Evolutionary conservation across 2,329 filamentous ascomycete species (phyloP).

Genomic region (Diaporthe batatas): DNA sequence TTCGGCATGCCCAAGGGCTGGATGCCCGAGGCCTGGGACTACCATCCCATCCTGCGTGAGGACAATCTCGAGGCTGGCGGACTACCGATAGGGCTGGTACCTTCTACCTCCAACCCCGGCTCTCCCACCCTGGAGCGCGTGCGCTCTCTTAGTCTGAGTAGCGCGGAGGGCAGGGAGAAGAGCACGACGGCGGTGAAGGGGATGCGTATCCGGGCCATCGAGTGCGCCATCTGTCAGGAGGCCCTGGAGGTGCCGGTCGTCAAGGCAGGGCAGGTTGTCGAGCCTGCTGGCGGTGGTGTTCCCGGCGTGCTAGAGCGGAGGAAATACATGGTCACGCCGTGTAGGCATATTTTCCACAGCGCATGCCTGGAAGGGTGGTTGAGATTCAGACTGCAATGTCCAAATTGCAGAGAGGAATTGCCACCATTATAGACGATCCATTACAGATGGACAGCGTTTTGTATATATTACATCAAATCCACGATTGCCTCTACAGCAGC

Average conservation of each 20-base stretch:
- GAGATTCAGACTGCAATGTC: slow-evolving; percentile 91
- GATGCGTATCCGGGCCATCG: slow-evolving; percentile 69
- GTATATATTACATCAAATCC: slow-evolving; percentile 3
- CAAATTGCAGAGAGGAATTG: slow-evolving; percentile 91
- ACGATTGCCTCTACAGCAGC: neutral
- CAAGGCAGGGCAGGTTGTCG: slow-evolving; percentile 64
- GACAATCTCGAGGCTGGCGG: slow-evolving; percentile 85
- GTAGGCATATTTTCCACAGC: slow-evolving; percentile 95
- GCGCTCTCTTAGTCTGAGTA: slow-evolving; percentile 48
- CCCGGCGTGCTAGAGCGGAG: slow-evolving; percentile 82
- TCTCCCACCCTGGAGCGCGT: slow-evolving; percentile 51
- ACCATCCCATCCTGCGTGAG: slow-evolving; percentile 89
- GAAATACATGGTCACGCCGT: slow-evolving; percentile 97
- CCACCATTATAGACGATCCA: slow-evolving; percentile 80
- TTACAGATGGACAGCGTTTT: slow-evolving; percentile 65
- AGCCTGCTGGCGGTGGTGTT: slow-evolving; percentile 63
- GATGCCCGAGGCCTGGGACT: slow-evolving; percentile 88
- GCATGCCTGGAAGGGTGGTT: slow-evolving; percentile 96
- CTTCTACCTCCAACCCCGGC: slow-evolving; percentile 46
- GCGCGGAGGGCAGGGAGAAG: slow-evolving; percentile 50
- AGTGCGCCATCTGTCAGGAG: slow-evolving; percentile 96
- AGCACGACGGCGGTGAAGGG: slow-evolving; percentile 44
- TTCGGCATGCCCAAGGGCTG: slow-evolving; percentile 82
- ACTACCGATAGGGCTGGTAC: slow-evolving; percentile 80
- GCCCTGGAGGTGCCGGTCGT: slow-evolving; percentile 90